These are phyloP conservation scores for Leishmania lainsoni DNA, from an alignment of 208 protist species.

Conservation along the genomic window DNA sequence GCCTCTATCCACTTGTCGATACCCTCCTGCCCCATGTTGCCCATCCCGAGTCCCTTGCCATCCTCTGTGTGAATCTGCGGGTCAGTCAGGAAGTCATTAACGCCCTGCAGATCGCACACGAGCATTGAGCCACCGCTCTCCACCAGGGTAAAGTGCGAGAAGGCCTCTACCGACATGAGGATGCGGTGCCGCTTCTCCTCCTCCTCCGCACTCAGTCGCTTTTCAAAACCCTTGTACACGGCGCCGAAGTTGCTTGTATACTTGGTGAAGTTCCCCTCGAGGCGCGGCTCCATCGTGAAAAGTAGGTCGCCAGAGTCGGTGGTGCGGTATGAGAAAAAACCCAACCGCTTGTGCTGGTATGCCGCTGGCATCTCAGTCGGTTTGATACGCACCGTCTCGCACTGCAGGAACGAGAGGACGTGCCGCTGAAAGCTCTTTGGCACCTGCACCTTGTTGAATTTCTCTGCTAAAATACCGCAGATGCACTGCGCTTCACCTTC, in stretches of 20 bases:
- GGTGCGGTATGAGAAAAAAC: constrained; percentile 78
- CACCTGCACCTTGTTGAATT: constrained; percentile 63
- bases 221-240: constrained; percentile 73
- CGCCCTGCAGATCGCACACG: constrained; percentile 84
- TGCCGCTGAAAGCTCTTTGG: constrained; percentile 41
- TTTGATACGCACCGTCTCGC: constrained; percentile 75
- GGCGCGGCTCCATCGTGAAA: constrained; percentile 85
- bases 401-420: constrained; percentile 86
- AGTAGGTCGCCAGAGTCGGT: constrained; percentile 63
- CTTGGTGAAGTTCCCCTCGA: constrained; percentile 83
- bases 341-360: constrained; percentile 41
- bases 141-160: constrained; percentile 81
- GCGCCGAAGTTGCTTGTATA: constrained; percentile 88
- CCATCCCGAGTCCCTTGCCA: constrained; percentile 79
- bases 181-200: constrained; percentile 41
- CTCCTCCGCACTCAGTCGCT: constrained; percentile 38
- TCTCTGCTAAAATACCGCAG: constrained; percentile 76
- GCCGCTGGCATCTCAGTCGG: constrained; percentile 42
- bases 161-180: constrained; percentile 83
- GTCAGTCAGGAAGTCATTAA: constrained; percentile 84
- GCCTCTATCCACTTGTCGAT: constrained; percentile 77
- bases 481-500: constrained; percentile 89
- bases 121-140: constrained; percentile 74
- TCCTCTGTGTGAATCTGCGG: constrained; percentile 85
- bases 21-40: constrained; percentile 80